Evolutionary conservation across 208 protist genomes (phyloP).

Genomic region (Wallacemonas sp.): DNA sequence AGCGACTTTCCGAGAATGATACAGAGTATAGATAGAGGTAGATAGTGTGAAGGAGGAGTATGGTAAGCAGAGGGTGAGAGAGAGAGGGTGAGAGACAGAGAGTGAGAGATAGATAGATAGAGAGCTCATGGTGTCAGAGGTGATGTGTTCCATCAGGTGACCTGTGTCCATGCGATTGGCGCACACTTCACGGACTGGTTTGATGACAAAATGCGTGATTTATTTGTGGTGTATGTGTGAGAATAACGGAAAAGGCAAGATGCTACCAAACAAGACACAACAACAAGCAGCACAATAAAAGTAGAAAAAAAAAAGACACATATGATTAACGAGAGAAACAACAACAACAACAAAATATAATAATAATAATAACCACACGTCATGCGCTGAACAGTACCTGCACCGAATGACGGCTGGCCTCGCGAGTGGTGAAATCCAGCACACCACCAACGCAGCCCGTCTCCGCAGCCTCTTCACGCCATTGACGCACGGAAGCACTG

Average conservation of each 20-base stretch:
- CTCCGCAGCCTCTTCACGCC: conserved; percentile 3
- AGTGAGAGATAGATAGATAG: too few relatives aligned
- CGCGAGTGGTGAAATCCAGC: conserved; percentile 45
- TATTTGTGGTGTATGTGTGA: too few relatives aligned
- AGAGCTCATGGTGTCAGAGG: too few relatives aligned
- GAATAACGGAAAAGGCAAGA: background rate
- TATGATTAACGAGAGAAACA: conserved; percentile 1
- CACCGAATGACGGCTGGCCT: conserved; percentile 20
- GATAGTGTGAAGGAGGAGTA: too few relatives aligned
- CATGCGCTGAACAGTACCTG: conserved; percentile 25
- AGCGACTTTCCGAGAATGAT: too few relatives aligned
- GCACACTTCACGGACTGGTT: too few relatives aligned
- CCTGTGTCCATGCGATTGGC: too few relatives aligned
- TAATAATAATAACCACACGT: background rate
- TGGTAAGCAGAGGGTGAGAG: too few relatives aligned
- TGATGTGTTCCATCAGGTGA: too few relatives aligned
- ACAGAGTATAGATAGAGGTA: too few relatives aligned
- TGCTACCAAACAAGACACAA: background rate
- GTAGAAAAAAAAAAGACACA: conserved; percentile 4
- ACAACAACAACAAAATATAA: conserved; percentile 7
- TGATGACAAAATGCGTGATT: too few relatives aligned
- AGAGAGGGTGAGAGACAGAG: too few relatives aligned
- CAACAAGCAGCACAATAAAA: background rate
- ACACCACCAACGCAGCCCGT: conserved; percentile 12
- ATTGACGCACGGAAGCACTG: background rate